Base-by-base conservation (phyloP, 2,329 filamentous ascomycete genomes). In the Aspergillus pseudoglaucus region DNA sequence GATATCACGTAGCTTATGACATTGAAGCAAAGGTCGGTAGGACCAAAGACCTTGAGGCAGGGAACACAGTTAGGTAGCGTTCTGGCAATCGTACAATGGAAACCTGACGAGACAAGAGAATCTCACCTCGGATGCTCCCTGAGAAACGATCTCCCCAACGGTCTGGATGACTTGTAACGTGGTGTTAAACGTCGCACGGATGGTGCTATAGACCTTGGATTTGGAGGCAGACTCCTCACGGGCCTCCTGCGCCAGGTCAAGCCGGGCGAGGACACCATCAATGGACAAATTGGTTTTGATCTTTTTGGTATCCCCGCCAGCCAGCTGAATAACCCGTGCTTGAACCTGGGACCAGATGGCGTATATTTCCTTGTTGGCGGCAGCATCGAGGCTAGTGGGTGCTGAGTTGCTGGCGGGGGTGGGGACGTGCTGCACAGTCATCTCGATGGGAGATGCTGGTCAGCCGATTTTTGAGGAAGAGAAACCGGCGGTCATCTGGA, bases 21-120 rank as follows among this genome's bases (percentile, higher is more conserved):
- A 42, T 59, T 59, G 45, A 52, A 59, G 22, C 55, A 57, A 37
- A 55, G 49, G 6, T 53, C 52, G 1, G 56, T 53, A 2, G 56
- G 56, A 1, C 47, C 50, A 46, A 59, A 57, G 3, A 50, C 52
- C 55, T 58, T 30, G 3, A 12, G 10, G 10, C 25, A 30, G 10
- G 10, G 38, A 22, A 35, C 22, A 47, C 35, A 30, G 15, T 18
- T 20, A 40, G 15, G 23, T 40, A 20, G 8, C n/a, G 7, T 14
- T 18, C 7, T 20, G 4, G 17, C 15, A 17, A 3, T 17, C 3
- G 14, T 35, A 10, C 25, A 5, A 12, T 30, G 10, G 25, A 30
- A 30, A 12, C 25, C 15, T 14, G 27, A 10, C 15, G 35, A 25
- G 15, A 40, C 6, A 14, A 22, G 12, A 17, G 6, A 42, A 12